Evolutionary conservation across 352 stramenopile genomes (phyloP), one percentile per base, ranked within the genome.

Genomic region (Phytophthora aleatoria): DNA sequence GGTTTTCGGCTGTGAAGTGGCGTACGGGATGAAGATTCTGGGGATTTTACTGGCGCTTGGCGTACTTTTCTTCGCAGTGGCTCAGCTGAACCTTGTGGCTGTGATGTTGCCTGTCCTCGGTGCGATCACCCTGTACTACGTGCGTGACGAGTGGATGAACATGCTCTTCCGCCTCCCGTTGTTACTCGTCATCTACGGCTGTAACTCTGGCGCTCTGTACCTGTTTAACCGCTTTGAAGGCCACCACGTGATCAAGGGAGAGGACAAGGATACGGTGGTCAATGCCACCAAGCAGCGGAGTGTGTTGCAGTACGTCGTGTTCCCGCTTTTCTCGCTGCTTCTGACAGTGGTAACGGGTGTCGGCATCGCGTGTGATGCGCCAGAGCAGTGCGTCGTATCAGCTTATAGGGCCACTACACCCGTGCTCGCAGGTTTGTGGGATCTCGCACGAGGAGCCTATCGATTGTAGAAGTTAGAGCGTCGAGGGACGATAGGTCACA

Each of bases 121-220:
- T 20, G 80, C 72, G 1, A 49, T 71, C 16, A 74, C 55, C 10
- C 67, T 94, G 2, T 94, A 92, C 57, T 76, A 87, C 49, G 33
- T 94, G 20, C 78, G 86, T 24, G 74, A 77, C 30, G 83, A 89
- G 70, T 94, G 86, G 86, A 76, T 91, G 69, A 91, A 91, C 67
- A 92, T 94, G 83, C 55, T 92, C 15, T 79, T 91, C 27, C 77
- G 86, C 2, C 61, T 89, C 9, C 86, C 86, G 20, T 71, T 90
- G 30, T 49, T 92, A 47, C 66, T 85, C 5, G 62, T 90, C n/a
- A 78, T 92, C 38, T 88, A 91, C 61, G 79, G 71, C 28, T 91
- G 90, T 66, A 94, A 94, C 65, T 79, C 71, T 42, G 72, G 68
- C 16, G 66, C 79, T 48, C 55, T 91, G 2, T 89, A 84, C 65